These are phyloP conservation scores for Metarhizium brunneum DNA, from an alignment of 2,329 filamentous ascomycete species.

Conservation along the genomic window DNA sequence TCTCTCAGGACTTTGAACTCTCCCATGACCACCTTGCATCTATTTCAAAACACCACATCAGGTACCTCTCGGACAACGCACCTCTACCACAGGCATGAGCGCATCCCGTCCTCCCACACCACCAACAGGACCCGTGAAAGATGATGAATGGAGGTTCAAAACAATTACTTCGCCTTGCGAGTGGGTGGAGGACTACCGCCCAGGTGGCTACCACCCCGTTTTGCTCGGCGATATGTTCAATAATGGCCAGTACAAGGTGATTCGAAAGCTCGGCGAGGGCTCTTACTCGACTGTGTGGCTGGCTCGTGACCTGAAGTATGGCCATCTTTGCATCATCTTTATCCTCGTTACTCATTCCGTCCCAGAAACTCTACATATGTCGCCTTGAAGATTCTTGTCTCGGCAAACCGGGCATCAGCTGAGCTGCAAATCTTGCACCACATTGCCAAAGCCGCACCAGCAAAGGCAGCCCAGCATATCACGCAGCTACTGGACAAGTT, in stretches of 20 bases:
- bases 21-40: too few species aligned
- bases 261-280: constrained; percentile 35
- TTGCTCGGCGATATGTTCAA: constrained; percentile 30
- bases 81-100: constrained; percentile 10
- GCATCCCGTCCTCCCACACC: constrained; percentile 15
- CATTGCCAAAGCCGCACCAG: constrained; percentile 11
- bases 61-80: not conserved
- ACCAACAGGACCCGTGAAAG: constrained; percentile 9
- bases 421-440: constrained; percentile 13
- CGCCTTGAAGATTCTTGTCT: constrained; percentile 19
- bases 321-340: constrained; percentile 8
- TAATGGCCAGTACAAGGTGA: constrained; percentile 29
- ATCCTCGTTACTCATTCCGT: not conserved
- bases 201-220: constrained; percentile 34
- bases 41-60: too few species aligned
- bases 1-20: too few species aligned
- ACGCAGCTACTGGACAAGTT: constrained; percentile 16
- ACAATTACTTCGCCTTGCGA: constrained; percentile 17
- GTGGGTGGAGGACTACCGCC: constrained; percentile 23
- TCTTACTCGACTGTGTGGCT: constrained; percentile 38
- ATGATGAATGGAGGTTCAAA: constrained; percentile 15
- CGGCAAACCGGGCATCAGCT: constrained; percentile 9
- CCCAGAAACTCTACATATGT: constrained; percentile 11
- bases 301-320: constrained; percentile 17
- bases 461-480: constrained; percentile 5